Evolutionary conservation across 352 stramenopile species (phyloP).

Genomic region (Phytopythium cucurbitacearum): DNA sequence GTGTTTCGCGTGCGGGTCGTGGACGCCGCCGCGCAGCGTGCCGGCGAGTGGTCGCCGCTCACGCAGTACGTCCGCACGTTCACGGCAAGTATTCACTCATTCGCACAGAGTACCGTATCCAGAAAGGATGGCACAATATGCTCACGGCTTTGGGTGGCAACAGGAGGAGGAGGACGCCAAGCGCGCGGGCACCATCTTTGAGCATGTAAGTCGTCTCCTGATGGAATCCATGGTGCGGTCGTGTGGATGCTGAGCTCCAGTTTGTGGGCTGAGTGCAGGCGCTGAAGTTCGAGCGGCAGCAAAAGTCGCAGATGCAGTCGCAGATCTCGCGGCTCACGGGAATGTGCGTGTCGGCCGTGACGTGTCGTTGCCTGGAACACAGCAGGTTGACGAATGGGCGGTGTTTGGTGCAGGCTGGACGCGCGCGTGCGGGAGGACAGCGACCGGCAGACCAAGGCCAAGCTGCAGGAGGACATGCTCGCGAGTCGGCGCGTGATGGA

Average conservation of each 20-base stretch:
- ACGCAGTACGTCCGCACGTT: constrained; percentile 77
- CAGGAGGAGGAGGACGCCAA: constrained; percentile 83
- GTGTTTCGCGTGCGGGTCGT: constrained; percentile 75
- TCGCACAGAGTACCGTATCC: neutral
- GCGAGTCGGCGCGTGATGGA: constrained; percentile 80
- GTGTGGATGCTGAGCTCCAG: neutral
- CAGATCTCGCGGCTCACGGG: constrained; percentile 80
- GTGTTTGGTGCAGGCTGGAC: constrained; percentile 28
- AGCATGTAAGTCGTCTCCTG: constrained; percentile 41
- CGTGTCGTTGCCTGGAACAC: neutral
- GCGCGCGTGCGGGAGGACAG: constrained; percentile 20
- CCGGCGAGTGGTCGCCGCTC: constrained; percentile 73
- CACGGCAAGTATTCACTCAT: constrained; percentile 19
- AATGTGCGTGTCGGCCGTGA: constrained; percentile 28
- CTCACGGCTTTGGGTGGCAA: neutral
- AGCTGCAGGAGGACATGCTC: constrained; percentile 82
- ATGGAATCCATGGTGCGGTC: neutral
- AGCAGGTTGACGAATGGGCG: neutral
- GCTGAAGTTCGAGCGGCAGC: constrained; percentile 73
- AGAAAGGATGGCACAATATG: neutral
- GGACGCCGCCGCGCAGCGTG: constrained; percentile 50
- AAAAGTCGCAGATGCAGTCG: constrained; percentile 59
- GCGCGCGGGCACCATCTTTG: constrained; percentile 79
- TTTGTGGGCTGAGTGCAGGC: constrained; percentile 23
- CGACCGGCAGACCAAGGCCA: constrained; percentile 37